Base-by-base conservation (phyloP, 345 rosid genomes). In the Erysimum cheiranthoides region DNA sequence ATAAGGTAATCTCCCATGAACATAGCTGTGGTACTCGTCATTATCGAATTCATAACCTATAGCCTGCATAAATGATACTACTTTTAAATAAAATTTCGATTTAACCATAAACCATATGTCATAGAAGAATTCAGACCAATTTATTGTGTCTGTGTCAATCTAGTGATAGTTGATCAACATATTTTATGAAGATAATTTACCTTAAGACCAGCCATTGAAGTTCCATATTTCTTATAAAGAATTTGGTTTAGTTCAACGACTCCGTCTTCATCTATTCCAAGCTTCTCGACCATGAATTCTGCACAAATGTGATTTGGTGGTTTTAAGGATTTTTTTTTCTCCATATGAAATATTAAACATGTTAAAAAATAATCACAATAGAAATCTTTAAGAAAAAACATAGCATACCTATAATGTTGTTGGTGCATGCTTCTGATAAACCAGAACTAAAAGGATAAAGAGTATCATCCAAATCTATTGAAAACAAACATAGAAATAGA, bases 131-230 rank as follows among this genome's bases (percentile, higher is more conserved):
- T 46, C 51, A 16, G 51, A 14, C 58, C 5, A 5, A 27, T 12
- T 5, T 10, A 53, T 27, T 53, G 34, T 27, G 9, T 53, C n/a
- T 28, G 8, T 6, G 28, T 52, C 27, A 16, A 47, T 47, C 27
- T 27, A 34, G 66, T 32, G 8, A 47, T 34, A 47, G 35, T 54
- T 35, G 25, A 21, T 50, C 40, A 66, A 63, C 5, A 60, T 4
- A 40, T 5, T 18, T 8, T 25, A 38, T 14, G 11, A 64, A 64
- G 17, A 32, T 59, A 12, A 17, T 13, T 60, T 85, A 91, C 98
- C 94, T 85, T 84, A 27, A 93, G 90, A 70, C 98, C 98, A 76
- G 97, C 97, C 97, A 91, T 86, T 60, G 97, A 82, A 66, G 97
- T 93, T 50, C 97, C 97, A 76, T 88, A 88, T 60, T 82, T 90